A percentile compares a stretch with the other conserved stretches of the same genome.
These are phyloP conservation scores for Populus hybrid DNA, from an alignment of 441 rosid genomes.

Conservation along the genomic window DNA sequence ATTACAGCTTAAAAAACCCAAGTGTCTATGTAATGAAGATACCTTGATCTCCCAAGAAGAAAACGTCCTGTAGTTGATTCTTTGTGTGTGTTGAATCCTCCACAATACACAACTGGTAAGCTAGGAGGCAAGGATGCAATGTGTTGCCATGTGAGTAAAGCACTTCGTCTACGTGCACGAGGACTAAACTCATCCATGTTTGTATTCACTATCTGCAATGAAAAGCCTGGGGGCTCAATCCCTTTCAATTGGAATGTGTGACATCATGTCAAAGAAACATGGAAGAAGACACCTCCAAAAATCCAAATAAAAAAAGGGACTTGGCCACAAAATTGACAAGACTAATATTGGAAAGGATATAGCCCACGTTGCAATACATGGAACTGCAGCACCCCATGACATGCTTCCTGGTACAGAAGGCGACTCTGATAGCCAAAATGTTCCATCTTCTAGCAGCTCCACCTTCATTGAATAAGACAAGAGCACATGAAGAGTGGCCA, in stretches of 20 bases:
- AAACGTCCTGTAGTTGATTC: slow-evolving; percentile 95
- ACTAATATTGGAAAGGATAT: slow-evolving; percentile 60
- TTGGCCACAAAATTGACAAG: slow-evolving; percentile 16
- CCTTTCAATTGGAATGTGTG: slow-evolving; percentile 94
- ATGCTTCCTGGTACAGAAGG: slow-evolving; percentile 97
- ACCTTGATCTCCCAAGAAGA: slow-evolving; percentile 97
- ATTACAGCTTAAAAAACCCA: neutral
- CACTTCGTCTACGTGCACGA: slow-evolving; percentile 97
- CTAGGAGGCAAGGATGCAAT: slow-evolving; percentile 96
- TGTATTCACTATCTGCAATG: slow-evolving; percentile 94
- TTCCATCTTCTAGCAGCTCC: slow-evolving; percentile 93
- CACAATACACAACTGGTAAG: slow-evolving; percentile 90
- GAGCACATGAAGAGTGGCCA: neutral
- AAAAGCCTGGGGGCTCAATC: slow-evolving; percentile 87
- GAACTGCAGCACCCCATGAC: slow-evolving; percentile 92
- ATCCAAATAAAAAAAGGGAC: neutral
- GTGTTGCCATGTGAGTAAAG: slow-evolving; percentile 98
- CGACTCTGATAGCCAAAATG: slow-evolving; percentile 97
- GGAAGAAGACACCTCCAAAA: neutral
- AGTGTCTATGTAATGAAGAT: neutral
- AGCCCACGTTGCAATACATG: slow-evolving; percentile 94
- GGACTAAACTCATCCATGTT: slow-evolving; percentile 86
- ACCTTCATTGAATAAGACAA: slow-evolving; percentile 58
- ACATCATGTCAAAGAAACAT: slow-evolving; percentile 75
- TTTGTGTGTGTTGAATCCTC: slow-evolving; percentile 93